These are phyloP conservation scores for Casuarina cunninghamiana DNA, from an alignment of 306 rosid genomes.

Conservation along the genomic window DNA sequence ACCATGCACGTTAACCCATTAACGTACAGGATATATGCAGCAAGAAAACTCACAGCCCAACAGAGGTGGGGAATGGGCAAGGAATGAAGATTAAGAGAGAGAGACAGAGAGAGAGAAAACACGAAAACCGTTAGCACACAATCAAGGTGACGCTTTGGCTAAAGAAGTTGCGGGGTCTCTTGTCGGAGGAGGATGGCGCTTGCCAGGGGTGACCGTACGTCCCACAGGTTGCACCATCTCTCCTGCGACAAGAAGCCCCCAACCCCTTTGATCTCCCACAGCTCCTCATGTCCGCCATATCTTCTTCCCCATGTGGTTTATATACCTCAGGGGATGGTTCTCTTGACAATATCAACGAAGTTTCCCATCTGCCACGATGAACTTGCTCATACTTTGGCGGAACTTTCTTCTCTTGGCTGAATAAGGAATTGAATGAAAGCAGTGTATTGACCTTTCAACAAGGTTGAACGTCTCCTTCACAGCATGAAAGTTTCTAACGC, in stretches of 20 bases:
- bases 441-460: not conserved
- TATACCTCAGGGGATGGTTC: not conserved
- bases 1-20: too few species aligned
- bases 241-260: conserved; percentile 16
- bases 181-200: too few species aligned
- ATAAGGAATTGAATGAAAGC: not conserved
- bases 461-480: not conserved
- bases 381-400: not conserved
- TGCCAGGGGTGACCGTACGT: too few species aligned
- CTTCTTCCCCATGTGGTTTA: not conserved
- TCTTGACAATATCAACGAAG: not conserved
- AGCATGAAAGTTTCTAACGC: not conserved
- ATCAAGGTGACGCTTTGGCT: too few species aligned
- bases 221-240: not conserved
- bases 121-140: too few species aligned
- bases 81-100: too few species aligned
- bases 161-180: too few species aligned
- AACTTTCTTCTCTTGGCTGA: not conserved
- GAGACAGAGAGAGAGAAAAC: too few species aligned
- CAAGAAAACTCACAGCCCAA: too few species aligned
- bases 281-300: not conserved
- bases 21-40: too few species aligned
- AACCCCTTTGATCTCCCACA: not conserved
- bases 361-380: conserved; percentile 1
- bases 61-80: too few species aligned